Percentiles rank a stretch among this genome's conserved stretches.
phyloP scores from a whole-genome alignment of 306 rosid species.

The Vicia faba region DNA sequence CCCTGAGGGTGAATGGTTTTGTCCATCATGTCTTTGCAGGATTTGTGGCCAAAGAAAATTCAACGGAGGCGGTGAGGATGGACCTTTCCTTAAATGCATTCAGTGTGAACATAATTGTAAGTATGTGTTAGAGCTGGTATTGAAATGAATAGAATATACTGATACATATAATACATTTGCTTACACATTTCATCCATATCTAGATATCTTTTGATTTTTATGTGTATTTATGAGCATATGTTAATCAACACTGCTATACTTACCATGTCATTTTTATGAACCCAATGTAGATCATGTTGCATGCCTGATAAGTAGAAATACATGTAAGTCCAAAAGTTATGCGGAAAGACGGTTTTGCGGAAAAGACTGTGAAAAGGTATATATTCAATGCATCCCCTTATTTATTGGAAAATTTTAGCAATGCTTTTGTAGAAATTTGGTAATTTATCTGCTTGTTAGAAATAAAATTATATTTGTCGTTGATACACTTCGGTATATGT shows the following conservation, averaged over 20 bases:
- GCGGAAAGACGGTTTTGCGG: conserved; percentile 63
- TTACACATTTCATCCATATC: conserved; percentile 17
- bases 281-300: conserved; percentile 67
- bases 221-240: conserved; percentile 2
- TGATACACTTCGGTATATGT: not conserved
- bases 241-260: conserved; percentile 20
- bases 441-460: conserved; percentile 16
- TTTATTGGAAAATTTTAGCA: not conserved
- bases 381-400: conserved; percentile 4
- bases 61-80: conserved; percentile 42
- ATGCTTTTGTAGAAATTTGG: conserved; percentile 6
- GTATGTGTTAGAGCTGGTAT: not conserved
- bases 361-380: conserved; percentile 67
- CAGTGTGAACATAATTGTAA: conserved; percentile 84
- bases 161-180: not conserved
- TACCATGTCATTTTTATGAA: conserved; percentile 26
- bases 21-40: conserved; percentile 79
- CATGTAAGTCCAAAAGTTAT: conserved; percentile 36
- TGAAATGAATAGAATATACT: not conserved
- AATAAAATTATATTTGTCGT: not conserved
- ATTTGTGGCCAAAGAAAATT: conserved; percentile 57
- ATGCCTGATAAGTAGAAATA: conserved; percentile 51
- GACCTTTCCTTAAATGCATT: conserved; percentile 51
- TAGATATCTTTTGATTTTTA: conserved; percentile 4
- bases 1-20: conserved; percentile 96